Conservation (phyloP, 352 stramenopile species). For the Phytophthora quininea region DNA sequence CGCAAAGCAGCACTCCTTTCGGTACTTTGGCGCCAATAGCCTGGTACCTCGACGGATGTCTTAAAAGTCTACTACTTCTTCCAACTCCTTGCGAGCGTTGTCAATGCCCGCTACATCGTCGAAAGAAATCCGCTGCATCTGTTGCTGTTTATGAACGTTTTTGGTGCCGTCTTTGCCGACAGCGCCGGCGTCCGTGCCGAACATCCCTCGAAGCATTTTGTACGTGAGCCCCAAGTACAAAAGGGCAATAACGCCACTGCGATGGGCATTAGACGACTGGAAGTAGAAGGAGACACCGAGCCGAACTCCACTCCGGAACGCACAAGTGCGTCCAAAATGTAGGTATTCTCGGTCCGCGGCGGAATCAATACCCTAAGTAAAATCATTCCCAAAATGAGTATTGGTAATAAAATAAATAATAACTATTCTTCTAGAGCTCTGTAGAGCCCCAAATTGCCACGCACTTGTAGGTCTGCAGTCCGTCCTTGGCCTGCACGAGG, state of each 20-base stretch:
- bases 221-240: slow-evolving; percentile 87
- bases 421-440: slow-evolving; percentile 12
- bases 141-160: slow-evolving; percentile 46
- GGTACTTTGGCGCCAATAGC: slow-evolving; percentile 93
- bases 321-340: slow-evolving; percentile 69
- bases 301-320: slow-evolving; percentile 76
- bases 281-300: slow-evolving; percentile 51
- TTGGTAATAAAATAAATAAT: slow-evolving; percentile 3
- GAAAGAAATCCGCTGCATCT: slow-evolving; percentile 76
- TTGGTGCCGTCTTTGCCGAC: slow-evolving; percentile 75
- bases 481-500: slow-evolving; percentile 57
- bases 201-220: slow-evolving; percentile 79
- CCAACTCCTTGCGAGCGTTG: slow-evolving; percentile 90
- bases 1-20: slow-evolving; percentile 93
- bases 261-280: slow-evolving; percentile 56
- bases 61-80: slow-evolving; percentile 96
- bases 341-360: slow-evolving; percentile 72
- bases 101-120: slow-evolving; percentile 95
- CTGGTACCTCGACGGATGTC: slow-evolving; percentile 91
- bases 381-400: slow-evolving; percentile 12
- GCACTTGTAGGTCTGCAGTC: slow-evolving; percentile 61
- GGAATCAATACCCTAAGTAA: slow-evolving; percentile 66
- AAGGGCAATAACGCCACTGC: slow-evolving; percentile 78
- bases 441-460: slow-evolving; percentile 3
- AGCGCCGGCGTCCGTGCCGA: slow-evolving; percentile 46